A percentile compares a stretch with the other conserved stretches of the same genome.
Conservation (phyloP, 768 basidiomycete genomes). For the Mycena leptocephala region DNA sequence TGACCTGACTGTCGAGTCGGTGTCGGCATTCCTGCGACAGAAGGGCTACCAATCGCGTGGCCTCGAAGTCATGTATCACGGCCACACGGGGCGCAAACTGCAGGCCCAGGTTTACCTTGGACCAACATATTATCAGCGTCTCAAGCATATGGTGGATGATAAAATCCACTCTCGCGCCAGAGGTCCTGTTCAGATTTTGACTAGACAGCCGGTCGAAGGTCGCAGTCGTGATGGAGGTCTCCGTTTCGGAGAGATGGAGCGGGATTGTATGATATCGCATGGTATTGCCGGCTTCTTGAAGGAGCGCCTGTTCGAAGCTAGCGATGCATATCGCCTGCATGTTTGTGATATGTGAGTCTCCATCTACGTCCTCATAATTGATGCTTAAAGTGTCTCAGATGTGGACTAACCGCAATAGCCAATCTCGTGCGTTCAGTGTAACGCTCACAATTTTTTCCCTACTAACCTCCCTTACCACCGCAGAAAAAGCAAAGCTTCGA, state of each 20-base stretch:
- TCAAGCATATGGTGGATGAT: constrained; percentile 99
- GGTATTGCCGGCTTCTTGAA: constrained; percentile 98
- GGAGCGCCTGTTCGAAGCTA: constrained; percentile 95
- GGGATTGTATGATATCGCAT: constrained; percentile 99
- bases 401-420: constrained; percentile 97
- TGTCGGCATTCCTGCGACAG: constrained; percentile 91
- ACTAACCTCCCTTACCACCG: constrained; percentile 28
- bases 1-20: constrained; percentile 96
- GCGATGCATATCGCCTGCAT: constrained; percentile 94
- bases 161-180: constrained; percentile 99
- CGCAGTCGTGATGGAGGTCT: constrained; percentile 98
- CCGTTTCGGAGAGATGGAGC: constrained; percentile 99
- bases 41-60: constrained; percentile 98
- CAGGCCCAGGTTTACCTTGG: constrained; percentile 99
- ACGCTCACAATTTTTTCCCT: constrained; percentile 4
- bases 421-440: constrained; percentile 78
- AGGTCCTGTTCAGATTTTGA: constrained; percentile 98
- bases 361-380: background rate
- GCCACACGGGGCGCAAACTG: constrained; percentile 97
- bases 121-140: constrained; percentile 98
- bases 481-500: constrained; percentile 99
- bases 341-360: constrained; percentile 90
- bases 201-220: constrained; percentile 98
- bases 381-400: constrained; percentile 62
- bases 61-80: constrained; percentile 98